Conservation (phyloP, 371 early-diverging fungal genomes). For the Apophysomyces elegans region DNA sequence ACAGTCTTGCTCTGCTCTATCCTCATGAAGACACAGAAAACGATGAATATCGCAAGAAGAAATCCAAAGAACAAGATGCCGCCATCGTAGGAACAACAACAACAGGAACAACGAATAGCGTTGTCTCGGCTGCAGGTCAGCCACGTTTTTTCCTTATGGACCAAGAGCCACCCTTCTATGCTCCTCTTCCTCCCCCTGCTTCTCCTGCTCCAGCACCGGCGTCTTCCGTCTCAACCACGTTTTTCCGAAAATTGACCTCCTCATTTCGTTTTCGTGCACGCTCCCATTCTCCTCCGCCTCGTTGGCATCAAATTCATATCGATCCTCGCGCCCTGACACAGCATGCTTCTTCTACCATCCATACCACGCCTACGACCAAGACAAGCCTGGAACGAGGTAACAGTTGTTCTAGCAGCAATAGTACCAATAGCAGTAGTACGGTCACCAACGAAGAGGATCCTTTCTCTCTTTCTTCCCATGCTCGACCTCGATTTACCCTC, state of each 20-base stretch:
- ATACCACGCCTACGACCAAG: background rate
- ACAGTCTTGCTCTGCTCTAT: background rate
- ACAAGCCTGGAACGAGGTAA: conserved; percentile 24
- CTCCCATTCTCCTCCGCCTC: conserved; percentile 28
- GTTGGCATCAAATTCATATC: conserved; percentile 29
- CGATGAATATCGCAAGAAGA: background rate
- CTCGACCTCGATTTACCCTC: background rate
- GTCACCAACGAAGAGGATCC: background rate
- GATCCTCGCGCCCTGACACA: conserved; percentile 20
- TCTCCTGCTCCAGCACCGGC: too few relatives aligned
- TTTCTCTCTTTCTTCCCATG: too few relatives aligned
- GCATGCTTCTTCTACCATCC: too few relatives aligned
- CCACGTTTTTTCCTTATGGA: background rate
- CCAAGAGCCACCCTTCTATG: background rate
- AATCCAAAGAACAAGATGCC: too few relatives aligned
- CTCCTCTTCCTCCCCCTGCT: background rate
- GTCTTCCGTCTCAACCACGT: background rate
- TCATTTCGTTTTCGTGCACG: conserved; percentile 26
- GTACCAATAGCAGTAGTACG: conserved; percentile 6
- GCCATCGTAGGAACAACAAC: conserved; percentile 9
- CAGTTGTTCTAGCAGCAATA: conserved; percentile 22
- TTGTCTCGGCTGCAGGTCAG: conserved; percentile 7
- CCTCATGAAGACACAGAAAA: background rate
- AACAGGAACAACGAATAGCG: background rate
- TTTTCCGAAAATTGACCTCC: conserved; percentile 21